Evolutionary conservation across 192 early-diverging fungal species (phyloP).

Genomic region (Gamsiella multidivaricata): DNA sequence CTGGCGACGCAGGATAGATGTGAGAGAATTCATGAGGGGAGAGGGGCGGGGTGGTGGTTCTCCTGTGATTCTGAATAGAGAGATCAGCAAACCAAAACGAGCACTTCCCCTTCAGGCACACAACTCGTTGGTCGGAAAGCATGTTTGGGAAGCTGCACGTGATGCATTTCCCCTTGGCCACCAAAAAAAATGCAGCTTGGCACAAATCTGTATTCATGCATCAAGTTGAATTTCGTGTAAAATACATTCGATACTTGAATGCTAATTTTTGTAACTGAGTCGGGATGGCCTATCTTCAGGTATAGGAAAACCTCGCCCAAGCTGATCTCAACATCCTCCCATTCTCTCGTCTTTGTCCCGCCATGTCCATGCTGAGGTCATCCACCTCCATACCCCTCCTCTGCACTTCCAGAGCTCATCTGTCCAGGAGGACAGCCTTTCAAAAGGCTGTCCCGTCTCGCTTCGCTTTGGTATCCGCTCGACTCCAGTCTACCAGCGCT

Average conservation of each 20-base stretch:
- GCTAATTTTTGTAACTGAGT: too few species aligned
- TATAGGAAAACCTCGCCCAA: too few species aligned
- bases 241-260: too few species aligned
- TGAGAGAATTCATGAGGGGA: constrained; percentile 27
- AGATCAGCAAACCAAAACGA: neutral
- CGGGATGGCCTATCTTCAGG: too few species aligned
- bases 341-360: neutral
- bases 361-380: neutral
- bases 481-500: constrained; percentile 1
- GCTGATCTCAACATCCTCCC: neutral
- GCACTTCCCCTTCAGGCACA: too few species aligned
- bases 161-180: too few species aligned
- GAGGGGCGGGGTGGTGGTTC: neutral
- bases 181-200: too few species aligned
- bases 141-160: too few species aligned
- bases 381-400: constrained; percentile 6
- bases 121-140: too few species aligned
- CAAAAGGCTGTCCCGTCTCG: neutral
- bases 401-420: constrained; percentile 18
- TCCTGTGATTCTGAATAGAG: neutral
- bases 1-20: constrained; percentile 31
- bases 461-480: neutral
- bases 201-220: too few species aligned
- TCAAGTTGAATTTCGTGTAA: too few species aligned
- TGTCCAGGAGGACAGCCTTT: neutral